Base-by-base conservation (phyloP, 1,284 basidiomycete genomes). In the Termitomyces sp. region DNA sequence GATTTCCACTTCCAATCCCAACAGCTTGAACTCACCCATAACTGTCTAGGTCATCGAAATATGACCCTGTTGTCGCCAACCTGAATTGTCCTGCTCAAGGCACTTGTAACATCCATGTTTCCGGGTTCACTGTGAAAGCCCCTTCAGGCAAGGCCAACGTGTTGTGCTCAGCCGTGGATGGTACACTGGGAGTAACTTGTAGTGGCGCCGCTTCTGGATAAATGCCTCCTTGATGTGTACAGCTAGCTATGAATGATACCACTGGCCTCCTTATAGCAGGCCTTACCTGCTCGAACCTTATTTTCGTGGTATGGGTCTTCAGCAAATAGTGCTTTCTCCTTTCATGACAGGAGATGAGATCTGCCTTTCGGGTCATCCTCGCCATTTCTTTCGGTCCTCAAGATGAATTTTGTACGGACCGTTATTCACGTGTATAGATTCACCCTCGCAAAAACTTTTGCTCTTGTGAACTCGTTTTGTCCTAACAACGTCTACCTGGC, bases 81-180 rank as follows among this genome's bases (percentile, higher is more conserved):
- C 40, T 68, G 41, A 59, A 68, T 46, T 68, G 65, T 51, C 62
- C 54, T 31, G 40, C 58, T 40, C 28, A 46, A 19, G 63, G 64
- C n/a, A 64, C 62, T 9, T 68, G 66, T 41, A 53, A 65, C 43
- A 64, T 68, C 24, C 49, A 53, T 6, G 46, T 68, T 8, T 55
- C 57, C 24, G 54, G 43, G 21, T 66, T 64, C 31, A 60, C 40
- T 10, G 65, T 66, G 37, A 65, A 60, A 37, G 47, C 65, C 14
- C 62, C 64, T 1, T 63, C 63, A 10, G 65, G 65, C 3, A 59
- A 58, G 11, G 59, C 59, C 5, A 38, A 61, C n/a, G 57, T 66
- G 0, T 55, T 62, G 24, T 68, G 64, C 52, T 66, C 66, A 1
- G 61, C 59, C 39, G 63, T 66, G 24, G 63, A 66, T 49, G 61